These are phyloP conservation scores for Fusarium duplospermum DNA, from an alignment of 2,329 filamentous ascomycete species.

Conservation along the genomic window DNA sequence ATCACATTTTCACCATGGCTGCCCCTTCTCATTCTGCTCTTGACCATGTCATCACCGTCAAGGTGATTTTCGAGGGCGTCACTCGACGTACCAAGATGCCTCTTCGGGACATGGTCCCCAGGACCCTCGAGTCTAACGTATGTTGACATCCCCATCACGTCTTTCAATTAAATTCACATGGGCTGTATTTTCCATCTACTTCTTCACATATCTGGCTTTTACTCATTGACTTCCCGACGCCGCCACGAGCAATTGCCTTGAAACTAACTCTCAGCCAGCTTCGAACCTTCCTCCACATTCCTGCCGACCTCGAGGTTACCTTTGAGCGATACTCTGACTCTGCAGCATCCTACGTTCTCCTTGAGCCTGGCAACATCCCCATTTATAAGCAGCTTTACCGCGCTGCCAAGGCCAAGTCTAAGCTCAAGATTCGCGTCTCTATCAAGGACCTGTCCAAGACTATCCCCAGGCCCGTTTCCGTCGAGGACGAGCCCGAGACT, in stretches of 20 bases:
- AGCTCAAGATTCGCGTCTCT: constrained; percentile 87
- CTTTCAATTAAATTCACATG: not conserved
- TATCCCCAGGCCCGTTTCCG: constrained; percentile 57
- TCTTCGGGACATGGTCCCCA: constrained; percentile 82
- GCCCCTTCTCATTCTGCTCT: constrained; percentile 38
- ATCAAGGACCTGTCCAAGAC: constrained; percentile 46
- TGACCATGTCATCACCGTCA: constrained; percentile 76
- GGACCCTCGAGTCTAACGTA: constrained; percentile 85
- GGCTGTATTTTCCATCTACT: not conserved
- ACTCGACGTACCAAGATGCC: constrained; percentile 90
- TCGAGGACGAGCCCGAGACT: constrained; percentile 63
- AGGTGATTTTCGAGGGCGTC: constrained; percentile 80
- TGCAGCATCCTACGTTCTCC: constrained; percentile 80
- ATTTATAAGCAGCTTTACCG: constrained; percentile 98
- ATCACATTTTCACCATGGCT: constrained; percentile 42
- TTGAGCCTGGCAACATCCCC: constrained; percentile 80
- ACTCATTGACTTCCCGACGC: not conserved
- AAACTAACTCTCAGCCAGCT: constrained; percentile 45
- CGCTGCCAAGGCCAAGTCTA: constrained; percentile 97
- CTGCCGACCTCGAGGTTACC: constrained; percentile 56
- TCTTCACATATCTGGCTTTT: not conserved
- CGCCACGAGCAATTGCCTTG: not conserved
- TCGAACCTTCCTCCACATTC: constrained; percentile 51
- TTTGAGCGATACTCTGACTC: constrained; percentile 98
- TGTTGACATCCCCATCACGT: constrained; percentile 51